phyloP scores from a whole-genome alignment of 2,329 filamentous ascomycete genomes.

The Paraphoma sp. region DNA sequence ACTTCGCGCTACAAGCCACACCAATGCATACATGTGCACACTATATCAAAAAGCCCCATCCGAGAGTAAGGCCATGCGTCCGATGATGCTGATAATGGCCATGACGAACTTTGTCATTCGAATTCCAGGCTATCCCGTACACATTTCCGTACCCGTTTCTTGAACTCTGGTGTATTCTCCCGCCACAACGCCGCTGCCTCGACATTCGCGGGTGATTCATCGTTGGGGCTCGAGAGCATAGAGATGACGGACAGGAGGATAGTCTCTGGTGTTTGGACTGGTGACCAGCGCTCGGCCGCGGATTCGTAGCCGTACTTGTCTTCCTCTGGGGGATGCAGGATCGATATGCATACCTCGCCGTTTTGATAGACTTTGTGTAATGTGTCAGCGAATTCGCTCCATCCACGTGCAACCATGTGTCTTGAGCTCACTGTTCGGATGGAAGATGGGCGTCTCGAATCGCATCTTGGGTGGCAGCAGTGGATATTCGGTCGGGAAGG shows the following conservation, averaged over 20 bases:
- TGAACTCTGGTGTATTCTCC: conserved; percentile 82
- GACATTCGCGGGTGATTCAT: conserved; percentile 94
- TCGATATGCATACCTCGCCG: conserved; percentile 96
- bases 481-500: conserved; percentile 97
- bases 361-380: conserved; percentile 76
- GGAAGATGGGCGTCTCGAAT: conserved; percentile 92
- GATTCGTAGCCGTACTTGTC: conserved; percentile 99
- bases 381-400: conserved; percentile 3
- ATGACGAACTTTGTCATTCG: conserved; percentile 23
- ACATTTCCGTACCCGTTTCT: conserved; percentile 81
- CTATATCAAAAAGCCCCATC: background rate
- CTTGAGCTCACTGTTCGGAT: conserved; percentile 81
- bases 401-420: background rate
- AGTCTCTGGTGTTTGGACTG: conserved; percentile 97
- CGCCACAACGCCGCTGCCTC: conserved; percentile 98
- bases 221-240: conserved; percentile 96
- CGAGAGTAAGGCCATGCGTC: background rate
- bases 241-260: conserved; percentile 97
- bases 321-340: conserved; percentile 93
- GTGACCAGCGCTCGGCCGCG: conserved; percentile 93
- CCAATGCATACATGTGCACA: background rate
- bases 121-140: conserved; percentile 64
- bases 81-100: too few relatives aligned
- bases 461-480: conserved; percentile 94
- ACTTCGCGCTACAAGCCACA: background rate